Evolutionary conservation across 2,329 filamentous ascomycete species (phyloP).

Genomic region (Botrytis fabae): DNA sequence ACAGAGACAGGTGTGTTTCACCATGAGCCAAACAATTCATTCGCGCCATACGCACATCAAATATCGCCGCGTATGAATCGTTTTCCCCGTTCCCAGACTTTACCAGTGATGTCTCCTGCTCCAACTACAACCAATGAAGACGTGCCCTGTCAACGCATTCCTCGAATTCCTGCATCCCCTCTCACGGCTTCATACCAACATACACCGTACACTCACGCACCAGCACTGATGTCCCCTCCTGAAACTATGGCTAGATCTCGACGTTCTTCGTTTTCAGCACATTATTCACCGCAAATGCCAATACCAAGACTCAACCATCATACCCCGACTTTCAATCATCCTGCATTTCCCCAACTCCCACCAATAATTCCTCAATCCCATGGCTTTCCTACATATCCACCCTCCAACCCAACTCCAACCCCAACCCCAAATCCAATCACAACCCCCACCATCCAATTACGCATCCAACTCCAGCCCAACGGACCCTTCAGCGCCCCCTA

Average conservation of each 20-base stretch:
- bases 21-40: background rate
- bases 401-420: background rate
- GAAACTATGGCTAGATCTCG: background rate
- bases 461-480: background rate
- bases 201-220: background rate
- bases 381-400: too few relatives aligned
- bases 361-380: background rate
- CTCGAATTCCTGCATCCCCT: background rate
- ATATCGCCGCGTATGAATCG: background rate
- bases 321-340: background rate
- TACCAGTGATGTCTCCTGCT: background rate
- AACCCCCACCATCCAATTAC: background rate
- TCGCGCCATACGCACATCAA: background rate
- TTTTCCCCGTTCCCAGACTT: background rate
- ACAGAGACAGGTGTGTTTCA: background rate
- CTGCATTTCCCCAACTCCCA: background rate
- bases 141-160: background rate
- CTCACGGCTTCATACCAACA: background rate
- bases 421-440: background rate
- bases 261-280: background rate
- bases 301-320: background rate
- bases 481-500: slow-evolving; percentile 7
- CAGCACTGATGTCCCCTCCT: background rate
- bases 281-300: background rate
- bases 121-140: background rate